phyloP scores from a whole-genome alignment of 805 yeast genomes.

The Blastobotrys terrestris region DNA sequence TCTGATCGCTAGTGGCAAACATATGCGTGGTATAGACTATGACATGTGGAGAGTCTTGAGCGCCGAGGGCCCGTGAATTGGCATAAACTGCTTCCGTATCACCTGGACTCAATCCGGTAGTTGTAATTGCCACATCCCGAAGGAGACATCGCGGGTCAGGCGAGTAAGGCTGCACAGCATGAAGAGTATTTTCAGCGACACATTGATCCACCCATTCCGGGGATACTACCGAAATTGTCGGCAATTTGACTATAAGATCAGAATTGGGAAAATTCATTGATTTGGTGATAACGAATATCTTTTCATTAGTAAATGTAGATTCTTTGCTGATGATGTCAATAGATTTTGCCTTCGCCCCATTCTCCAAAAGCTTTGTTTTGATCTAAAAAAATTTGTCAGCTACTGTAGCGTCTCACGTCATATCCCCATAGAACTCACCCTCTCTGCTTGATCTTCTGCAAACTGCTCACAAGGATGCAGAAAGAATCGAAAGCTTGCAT shows the following conservation, averaged over 20 bases:
- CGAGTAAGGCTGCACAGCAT: conserved; percentile 53
- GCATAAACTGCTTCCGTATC: conserved; percentile 64
- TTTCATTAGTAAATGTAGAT: not conserved
- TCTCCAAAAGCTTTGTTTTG: not conserved
- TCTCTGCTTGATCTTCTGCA: not conserved
- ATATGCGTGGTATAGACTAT: conserved; percentile 76
- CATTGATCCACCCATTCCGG: conserved; percentile 56
- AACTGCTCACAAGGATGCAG: not conserved
- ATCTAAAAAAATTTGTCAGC: not conserved
- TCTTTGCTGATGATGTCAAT: not conserved
- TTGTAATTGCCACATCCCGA: conserved; percentile 54
- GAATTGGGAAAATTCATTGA: conserved; percentile 49
- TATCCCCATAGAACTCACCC: no score
- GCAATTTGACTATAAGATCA: conserved; percentile 35
- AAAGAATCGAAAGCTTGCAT: not conserved
- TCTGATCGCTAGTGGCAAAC: conserved; percentile 45
- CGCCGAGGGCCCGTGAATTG: conserved; percentile 72
- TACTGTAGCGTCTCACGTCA: no score
- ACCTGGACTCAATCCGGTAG: conserved; percentile 49
- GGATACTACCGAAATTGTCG: conserved; percentile 56
- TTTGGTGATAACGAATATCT: conserved; percentile 10
- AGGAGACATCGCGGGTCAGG: conserved; percentile 68
- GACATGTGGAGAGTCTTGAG: conserved; percentile 55
- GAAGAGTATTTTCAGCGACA: conserved; percentile 34
- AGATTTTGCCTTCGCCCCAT: not conserved